A percentile compares a stretch with the other conserved stretches of the same genome.
phyloP scores from a whole-genome alignment of 192 early-diverging fungal species.

The Umbelopsis ramanniana region DNA sequence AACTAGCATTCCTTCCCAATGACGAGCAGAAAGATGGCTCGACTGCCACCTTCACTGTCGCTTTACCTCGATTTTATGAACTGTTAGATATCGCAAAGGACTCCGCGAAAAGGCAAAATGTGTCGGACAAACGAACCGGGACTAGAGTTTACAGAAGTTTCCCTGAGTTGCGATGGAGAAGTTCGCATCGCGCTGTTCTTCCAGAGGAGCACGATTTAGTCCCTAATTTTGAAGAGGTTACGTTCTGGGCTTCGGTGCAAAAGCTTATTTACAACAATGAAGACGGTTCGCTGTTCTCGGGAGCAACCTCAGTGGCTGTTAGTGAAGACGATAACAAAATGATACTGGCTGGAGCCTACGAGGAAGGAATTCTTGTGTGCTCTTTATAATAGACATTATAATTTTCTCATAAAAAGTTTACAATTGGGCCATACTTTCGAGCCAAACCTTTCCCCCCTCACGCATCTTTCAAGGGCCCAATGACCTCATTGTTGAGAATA shows the following conservation, averaged over 20 bases:
- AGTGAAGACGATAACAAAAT: neutral
- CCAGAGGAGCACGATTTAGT: neutral
- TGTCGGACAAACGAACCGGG: neutral
- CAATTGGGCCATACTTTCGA: neutral
- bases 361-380: neutral
- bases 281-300: constrained; percentile 1
- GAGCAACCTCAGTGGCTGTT: neutral
- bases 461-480: neutral
- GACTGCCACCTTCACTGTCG: neutral
- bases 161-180: constrained; percentile 2
- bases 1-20: constrained; percentile 26
- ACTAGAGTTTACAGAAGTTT: constrained; percentile 1
- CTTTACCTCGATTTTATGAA: neutral
- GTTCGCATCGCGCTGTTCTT: neutral
- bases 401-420: neutral
- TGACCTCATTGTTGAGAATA: neutral
- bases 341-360: neutral
- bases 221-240: neutral
- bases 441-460: neutral
- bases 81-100: neutral
- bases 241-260: neutral
- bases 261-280: constrained; percentile 5
- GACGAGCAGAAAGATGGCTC: constrained; percentile 20
- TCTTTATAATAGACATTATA: neutral
- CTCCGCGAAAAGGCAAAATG: neutral